Evolutionary conservation across 208 protist species (phyloP).

Genomic region (Wallacemonas sp.): DNA sequence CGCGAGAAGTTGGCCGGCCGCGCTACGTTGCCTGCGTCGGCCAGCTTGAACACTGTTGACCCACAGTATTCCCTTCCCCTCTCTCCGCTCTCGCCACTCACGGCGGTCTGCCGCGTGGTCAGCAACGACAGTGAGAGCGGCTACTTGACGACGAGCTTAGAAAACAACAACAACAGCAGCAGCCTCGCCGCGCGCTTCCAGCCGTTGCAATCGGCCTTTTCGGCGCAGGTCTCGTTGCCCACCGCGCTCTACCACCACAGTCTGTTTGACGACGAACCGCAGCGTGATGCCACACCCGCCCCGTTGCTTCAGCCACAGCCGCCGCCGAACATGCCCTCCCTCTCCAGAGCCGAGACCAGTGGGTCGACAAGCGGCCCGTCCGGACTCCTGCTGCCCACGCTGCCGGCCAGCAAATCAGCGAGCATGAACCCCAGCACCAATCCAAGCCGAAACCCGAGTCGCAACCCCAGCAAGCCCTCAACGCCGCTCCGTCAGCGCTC

Average conservation of each 20-base stretch:
- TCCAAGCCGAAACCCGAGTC: not conserved
- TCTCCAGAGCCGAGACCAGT: not conserved
- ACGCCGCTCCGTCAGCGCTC: not conserved
- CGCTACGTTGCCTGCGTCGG: not conserved
- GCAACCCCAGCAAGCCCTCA: not conserved
- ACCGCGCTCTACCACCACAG: not conserved
- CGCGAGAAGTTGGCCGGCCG: not conserved
- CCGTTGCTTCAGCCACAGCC: not conserved
- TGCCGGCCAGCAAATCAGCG: too few species aligned
- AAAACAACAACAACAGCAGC: constrained; percentile 1
- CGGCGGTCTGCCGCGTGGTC: not conserved
- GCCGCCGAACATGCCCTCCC: not conserved
- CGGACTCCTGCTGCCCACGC: not conserved
- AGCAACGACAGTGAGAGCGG: constrained; percentile 8
- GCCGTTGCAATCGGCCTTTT: constrained; percentile 3
- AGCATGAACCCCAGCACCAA: too few species aligned
- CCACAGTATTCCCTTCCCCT: not conserved
- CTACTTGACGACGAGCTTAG: not conserved
- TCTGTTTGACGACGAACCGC: not conserved
- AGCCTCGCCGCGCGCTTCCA: too few species aligned
- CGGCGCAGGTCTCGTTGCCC: not conserved
- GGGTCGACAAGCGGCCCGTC: not conserved
- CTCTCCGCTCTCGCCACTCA: constrained; percentile 2
- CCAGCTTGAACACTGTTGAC: not conserved
- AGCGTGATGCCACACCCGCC: not conserved